Conservation (phyloP, 2,329 filamentous ascomycete genomes). For the Macrophomina pseudophaseolina region DNA sequence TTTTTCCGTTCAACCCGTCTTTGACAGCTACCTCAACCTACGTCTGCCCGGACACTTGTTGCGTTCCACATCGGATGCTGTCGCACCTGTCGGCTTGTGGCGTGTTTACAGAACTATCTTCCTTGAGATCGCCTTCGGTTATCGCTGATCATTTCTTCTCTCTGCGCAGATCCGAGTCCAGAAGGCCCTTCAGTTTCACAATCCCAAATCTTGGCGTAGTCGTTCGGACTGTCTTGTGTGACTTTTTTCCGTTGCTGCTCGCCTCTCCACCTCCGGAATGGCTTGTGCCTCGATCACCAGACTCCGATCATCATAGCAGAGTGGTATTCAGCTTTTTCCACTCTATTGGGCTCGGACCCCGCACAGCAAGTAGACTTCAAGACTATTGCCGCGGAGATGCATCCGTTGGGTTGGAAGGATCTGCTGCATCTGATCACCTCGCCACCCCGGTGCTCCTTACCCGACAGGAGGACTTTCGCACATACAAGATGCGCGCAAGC, state of each 20-base stretch:
- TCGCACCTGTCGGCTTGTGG: background rate
- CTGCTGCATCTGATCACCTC: background rate
- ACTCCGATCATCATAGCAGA: too few species aligned
- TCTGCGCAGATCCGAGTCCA: background rate
- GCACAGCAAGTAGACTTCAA: too few species aligned
- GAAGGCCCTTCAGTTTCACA: background rate
- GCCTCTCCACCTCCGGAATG: too few species aligned
- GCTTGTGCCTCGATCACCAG: too few species aligned
- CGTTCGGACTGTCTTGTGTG: background rate
- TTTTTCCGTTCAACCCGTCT: background rate
- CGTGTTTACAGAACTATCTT: background rate
- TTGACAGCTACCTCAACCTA: background rate
- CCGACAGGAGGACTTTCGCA: background rate
- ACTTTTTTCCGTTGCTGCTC: too few species aligned
- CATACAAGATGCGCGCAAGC: background rate
- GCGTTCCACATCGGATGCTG: background rate
- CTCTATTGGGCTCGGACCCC: too few species aligned
- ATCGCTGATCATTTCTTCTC: background rate
- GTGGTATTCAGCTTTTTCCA: too few species aligned
- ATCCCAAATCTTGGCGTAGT: background rate
- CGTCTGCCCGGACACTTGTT: background rate
- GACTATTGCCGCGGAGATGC: too few species aligned
- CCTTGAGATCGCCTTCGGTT: background rate
- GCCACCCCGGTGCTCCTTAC: background rate
- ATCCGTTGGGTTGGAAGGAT: too few species aligned